These are phyloP conservation scores for Panicum virgatum DNA, from an alignment of 202 grass and related monocot species.

Conservation along the genomic window DNA sequence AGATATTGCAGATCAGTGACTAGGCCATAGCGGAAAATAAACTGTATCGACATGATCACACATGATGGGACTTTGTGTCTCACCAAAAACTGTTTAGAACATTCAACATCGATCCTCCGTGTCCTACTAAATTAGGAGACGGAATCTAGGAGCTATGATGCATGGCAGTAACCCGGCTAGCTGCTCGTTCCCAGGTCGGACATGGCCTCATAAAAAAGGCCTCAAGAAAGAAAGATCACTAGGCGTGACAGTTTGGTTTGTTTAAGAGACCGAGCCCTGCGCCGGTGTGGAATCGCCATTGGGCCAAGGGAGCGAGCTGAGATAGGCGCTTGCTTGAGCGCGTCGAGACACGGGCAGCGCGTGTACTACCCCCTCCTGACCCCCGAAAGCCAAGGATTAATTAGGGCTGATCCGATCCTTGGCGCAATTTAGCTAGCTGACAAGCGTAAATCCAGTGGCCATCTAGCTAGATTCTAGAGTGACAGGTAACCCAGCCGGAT, in stretches of 20 bases:
- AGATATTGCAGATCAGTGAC: neutral
- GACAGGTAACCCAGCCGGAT: neutral
- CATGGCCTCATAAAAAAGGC: neutral
- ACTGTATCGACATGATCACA: neutral
- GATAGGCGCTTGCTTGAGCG: neutral
- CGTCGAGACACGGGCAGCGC: neutral
- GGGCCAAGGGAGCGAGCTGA: neutral
- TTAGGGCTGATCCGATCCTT: neutral
- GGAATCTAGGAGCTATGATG: slow-evolving; percentile 38
- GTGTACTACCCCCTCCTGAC: neutral
- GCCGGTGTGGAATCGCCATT: slow-evolving; percentile 35
- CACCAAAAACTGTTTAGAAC: neutral
- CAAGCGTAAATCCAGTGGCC: neutral
- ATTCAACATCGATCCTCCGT: neutral
- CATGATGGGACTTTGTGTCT: neutral
- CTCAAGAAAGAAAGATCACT: neutral
- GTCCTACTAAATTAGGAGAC: slow-evolving; percentile 23
- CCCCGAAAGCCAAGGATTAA: neutral
- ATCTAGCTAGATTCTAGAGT: neutral
- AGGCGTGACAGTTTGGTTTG: neutral
- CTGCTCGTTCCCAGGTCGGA: slow-evolving; percentile 10
- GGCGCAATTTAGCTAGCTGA: neutral
- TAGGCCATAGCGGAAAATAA: neutral
- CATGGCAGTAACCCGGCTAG: slow-evolving; percentile 12
- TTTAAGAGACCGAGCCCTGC: neutral